Percentiles rank a stretch among this genome's conserved stretches.
phyloP scores from a whole-genome alignment of 495 filamentous ascomycete species.

The Lepidopterella palustris region DNA sequence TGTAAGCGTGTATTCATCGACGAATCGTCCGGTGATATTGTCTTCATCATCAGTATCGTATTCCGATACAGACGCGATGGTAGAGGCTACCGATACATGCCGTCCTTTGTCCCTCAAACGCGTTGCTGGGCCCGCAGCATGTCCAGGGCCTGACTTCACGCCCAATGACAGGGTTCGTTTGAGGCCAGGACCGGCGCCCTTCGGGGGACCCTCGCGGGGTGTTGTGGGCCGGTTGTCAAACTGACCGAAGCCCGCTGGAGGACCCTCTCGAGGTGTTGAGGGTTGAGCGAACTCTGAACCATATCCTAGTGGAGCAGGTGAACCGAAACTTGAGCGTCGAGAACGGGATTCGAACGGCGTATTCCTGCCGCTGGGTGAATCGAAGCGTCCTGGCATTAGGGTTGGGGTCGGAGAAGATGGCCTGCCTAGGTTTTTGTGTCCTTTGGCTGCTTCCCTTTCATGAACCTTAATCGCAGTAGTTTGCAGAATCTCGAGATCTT shows the following conservation, averaged over 20 bases:
- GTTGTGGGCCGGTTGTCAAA: not conserved
- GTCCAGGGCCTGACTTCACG: not conserved
- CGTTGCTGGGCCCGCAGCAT: not conserved
- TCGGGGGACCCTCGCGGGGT: not conserved
- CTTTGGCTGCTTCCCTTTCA: not conserved
- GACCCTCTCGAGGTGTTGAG: not conserved
- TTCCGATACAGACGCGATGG: not conserved
- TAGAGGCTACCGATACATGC: not conserved
- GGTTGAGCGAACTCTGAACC: not conserved
- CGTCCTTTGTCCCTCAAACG: not conserved
- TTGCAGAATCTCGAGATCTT: slow-evolving; percentile 38
- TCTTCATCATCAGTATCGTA: not conserved
- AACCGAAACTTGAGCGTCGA: not conserved
- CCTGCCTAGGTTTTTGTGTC: not conserved
- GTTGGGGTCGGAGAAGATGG: not conserved
- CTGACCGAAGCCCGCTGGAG: not conserved
- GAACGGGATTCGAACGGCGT: not conserved
- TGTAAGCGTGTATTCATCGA: not conserved
- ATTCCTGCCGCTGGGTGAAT: not conserved
- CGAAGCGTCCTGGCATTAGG: not conserved
- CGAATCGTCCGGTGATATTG: not conserved
- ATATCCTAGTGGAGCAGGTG: not conserved
- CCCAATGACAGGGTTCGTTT: not conserved
- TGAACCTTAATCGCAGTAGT: slow-evolving; percentile 31
- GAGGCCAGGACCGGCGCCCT: not conserved